phyloP scores from a whole-genome alignment of 1,284 basidiomycete species.

The Ceratobasidium sp. region DNA sequence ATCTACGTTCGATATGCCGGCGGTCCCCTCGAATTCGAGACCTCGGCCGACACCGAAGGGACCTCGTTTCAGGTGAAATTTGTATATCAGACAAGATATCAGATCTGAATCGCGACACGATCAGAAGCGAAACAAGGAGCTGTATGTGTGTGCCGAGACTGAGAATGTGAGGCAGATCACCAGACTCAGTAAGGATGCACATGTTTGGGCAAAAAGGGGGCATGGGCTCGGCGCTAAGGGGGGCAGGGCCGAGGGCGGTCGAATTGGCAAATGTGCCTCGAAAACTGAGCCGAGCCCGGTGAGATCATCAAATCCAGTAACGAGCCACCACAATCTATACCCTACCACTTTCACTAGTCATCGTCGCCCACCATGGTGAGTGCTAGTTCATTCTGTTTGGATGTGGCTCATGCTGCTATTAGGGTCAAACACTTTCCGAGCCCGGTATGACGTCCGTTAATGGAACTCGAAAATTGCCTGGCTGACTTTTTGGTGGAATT shows the following conservation, averaged over 20 bases:
- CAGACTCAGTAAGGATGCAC: background rate
- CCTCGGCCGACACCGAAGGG: background rate
- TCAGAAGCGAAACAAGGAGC: too few relatives aligned
- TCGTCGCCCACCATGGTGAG: slow-evolving; percentile 42
- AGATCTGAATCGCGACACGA: too few relatives aligned
- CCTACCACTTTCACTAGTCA: slow-evolving; percentile 1
- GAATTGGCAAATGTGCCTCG: slow-evolving; percentile 20
- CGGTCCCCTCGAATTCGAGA: too few relatives aligned
- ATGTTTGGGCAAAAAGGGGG: slow-evolving; percentile 9
- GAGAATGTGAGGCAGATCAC: background rate
- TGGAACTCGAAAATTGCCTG: background rate
- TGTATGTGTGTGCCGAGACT: background rate
- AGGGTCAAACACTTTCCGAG: slow-evolving; percentile 81
- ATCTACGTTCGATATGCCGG: too few relatives aligned
- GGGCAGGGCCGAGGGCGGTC: slow-evolving; percentile 40
- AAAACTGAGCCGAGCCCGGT: slow-evolving; percentile 42
- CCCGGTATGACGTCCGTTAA: slow-evolving; percentile 63
- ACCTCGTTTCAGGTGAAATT: slow-evolving; percentile 18
- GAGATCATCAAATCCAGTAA: slow-evolving; percentile 15
- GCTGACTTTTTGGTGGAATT: slow-evolving; percentile 38
- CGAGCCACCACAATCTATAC: slow-evolving; percentile 35
- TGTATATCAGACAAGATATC: slow-evolving; percentile 10
- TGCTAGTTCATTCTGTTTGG: background rate
- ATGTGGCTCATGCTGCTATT: slow-evolving; percentile 1
- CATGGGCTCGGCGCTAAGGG: slow-evolving; percentile 33